These are phyloP conservation scores for Curvularia sp. DNA, from an alignment of 2,329 filamentous ascomycete genomes.

Conservation along the genomic window DNA sequence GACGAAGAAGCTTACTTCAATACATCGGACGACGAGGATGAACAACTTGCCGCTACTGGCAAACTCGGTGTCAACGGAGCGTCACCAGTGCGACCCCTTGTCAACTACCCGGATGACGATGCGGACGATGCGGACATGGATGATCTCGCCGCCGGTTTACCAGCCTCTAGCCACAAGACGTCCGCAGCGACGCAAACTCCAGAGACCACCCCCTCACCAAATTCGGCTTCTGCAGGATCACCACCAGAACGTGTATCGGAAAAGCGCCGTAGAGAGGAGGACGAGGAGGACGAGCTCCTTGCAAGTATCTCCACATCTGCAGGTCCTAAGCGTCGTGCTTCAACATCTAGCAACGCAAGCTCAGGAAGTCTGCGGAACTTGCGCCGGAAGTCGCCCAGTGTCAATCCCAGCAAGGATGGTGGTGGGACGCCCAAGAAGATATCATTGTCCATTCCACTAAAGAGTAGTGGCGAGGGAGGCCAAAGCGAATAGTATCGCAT, in stretches of 20 bases:
- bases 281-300: constrained; percentile 86
- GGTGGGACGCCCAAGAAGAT: constrained; percentile 52
- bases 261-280: constrained; percentile 89
- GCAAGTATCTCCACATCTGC: constrained; percentile 72
- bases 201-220: constrained; percentile 34
- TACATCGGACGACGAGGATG: constrained; percentile 82
- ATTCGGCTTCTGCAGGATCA: constrained; percentile 30
- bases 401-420: constrained; percentile 55
- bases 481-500: constrained; percentile 38
- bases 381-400: constrained; percentile 53
- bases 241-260: constrained; percentile 79
- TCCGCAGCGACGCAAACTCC: constrained; percentile 33
- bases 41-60: constrained; percentile 52
- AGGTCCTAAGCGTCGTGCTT: constrained; percentile 55
- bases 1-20: constrained; percentile 96
- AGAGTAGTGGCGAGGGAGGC: constrained; percentile 45
- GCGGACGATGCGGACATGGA: constrained; percentile 66
- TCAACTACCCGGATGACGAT: constrained; percentile 95
- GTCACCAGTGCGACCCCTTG: constrained; percentile 71
- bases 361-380: constrained; percentile 48
- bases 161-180: constrained; percentile 39
- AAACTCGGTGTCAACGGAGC: constrained; percentile 66
- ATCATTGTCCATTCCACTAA: constrained; percentile 50
- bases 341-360: constrained; percentile 45
- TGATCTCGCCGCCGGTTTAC: constrained; percentile 58